phyloP scores from a whole-genome alignment of 768 basidiomycete genomes.

The Aureoboletus auriporus region DNA sequence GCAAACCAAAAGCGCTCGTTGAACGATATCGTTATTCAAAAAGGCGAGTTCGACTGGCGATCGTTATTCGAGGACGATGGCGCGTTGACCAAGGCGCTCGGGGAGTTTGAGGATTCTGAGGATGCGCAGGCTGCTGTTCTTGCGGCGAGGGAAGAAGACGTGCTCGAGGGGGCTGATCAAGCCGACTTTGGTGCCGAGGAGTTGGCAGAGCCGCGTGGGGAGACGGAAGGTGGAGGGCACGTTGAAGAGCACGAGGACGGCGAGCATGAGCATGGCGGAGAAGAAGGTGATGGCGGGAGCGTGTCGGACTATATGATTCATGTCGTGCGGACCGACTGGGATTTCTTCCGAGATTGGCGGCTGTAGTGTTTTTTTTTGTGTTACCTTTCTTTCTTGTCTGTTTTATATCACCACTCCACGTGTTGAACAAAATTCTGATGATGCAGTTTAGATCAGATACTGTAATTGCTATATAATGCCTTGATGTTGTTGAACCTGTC shows the following conservation, averaged over 20 bases:
- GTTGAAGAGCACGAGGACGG: conserved; percentile 37
- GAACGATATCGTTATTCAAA: conserved; percentile 88
- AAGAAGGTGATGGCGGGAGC: conserved; percentile 62
- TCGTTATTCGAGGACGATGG: conserved; percentile 64
- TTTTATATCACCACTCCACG: not conserved
- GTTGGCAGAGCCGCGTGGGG: conserved; percentile 23
- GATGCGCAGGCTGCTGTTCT: conserved; percentile 79
- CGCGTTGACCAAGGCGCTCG: conserved; percentile 71
- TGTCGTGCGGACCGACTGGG: conserved; percentile 57
- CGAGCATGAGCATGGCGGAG: conserved; percentile 35
- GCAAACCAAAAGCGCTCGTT: conserved; percentile 96
- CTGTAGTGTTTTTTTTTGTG: conserved; percentile 30
- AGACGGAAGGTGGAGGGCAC: conserved; percentile 22
- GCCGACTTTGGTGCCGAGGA: conserved; percentile 68
- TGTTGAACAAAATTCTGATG: too few species aligned
- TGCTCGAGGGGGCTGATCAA: conserved; percentile 73
- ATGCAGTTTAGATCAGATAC: conserved; percentile 1
- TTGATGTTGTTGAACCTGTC: not conserved
- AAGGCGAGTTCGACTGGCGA: conserved; percentile 94
- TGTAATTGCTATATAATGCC: conserved; percentile 16
- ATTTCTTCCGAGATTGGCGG: conserved; percentile 73
- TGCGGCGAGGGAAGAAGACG: conserved; percentile 70
- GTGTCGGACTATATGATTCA: conserved; percentile 83
- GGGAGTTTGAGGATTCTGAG: conserved; percentile 83
- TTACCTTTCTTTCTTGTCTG: not conserved